Conservation (phyloP, 306 rosid species). For the Nissolia schottii region DNA sequence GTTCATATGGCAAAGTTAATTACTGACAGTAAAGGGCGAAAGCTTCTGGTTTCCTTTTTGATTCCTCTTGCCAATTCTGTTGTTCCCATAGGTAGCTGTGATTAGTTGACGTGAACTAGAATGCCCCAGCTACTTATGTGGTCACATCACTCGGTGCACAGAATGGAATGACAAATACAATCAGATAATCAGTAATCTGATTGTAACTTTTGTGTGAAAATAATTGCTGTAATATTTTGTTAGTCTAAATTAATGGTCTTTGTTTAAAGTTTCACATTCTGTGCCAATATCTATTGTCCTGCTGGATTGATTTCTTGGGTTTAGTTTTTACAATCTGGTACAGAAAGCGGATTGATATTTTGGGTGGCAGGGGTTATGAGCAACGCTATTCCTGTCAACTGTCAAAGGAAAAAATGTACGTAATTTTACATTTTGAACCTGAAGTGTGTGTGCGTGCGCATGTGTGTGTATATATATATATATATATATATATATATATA, state of each 20-base stretch:
- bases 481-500: too few species aligned
- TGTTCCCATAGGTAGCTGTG: constrained; percentile 44
- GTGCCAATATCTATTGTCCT: constrained; percentile 27
- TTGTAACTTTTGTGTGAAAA: constrained; percentile 54
- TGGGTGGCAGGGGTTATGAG: too few species aligned
- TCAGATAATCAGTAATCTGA: constrained; percentile 68
- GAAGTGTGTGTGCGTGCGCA: too few species aligned
- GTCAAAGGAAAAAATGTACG: too few species aligned
- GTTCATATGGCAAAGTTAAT: constrained; percentile 23
- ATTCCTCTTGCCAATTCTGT: constrained; percentile 44
- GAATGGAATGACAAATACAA: constrained; percentile 39
- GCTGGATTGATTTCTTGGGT: too few species aligned
- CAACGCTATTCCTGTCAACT: too few species aligned
- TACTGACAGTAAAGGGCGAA: constrained; percentile 46
- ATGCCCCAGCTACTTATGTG: constrained; percentile 38
- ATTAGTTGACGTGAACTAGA: constrained; percentile 39
- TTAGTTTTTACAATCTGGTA: too few species aligned
- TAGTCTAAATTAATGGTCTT: constrained; percentile 51
- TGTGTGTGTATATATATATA: too few species aligned
- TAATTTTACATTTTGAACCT: too few species aligned
- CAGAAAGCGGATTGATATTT: too few species aligned
- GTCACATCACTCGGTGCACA: constrained; percentile 45
- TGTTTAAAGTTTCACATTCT: constrained; percentile 39
- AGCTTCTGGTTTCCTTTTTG: constrained; percentile 39
- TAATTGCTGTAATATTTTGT: constrained; percentile 66